phyloP scores from a whole-genome alignment of 2,329 filamentous ascomycete species.

The Talaromyces sp. region DNA sequence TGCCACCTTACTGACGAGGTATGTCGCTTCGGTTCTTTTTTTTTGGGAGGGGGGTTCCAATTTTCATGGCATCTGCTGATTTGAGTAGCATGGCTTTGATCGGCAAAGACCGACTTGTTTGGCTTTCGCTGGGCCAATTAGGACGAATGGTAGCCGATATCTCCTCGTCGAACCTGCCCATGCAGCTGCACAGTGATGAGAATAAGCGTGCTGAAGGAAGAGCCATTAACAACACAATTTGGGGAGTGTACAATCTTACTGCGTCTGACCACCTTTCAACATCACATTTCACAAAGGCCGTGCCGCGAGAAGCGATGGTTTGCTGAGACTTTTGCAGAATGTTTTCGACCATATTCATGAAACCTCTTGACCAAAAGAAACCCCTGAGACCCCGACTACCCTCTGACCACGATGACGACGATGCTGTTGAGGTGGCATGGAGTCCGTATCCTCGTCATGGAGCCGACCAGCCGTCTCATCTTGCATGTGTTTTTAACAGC shows the following conservation, averaged over 20 bases:
- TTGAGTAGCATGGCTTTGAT: conserved; percentile 30
- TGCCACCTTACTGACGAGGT: conserved; percentile 31
- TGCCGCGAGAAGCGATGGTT: conserved; percentile 1
- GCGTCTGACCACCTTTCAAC: conserved; percentile 17
- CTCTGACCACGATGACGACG: conserved; percentile 12
- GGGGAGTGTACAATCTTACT: conserved; percentile 20
- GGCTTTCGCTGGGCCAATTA: conserved; percentile 29
- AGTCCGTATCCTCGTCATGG: conserved; percentile 16
- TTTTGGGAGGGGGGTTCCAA: too few relatives aligned
- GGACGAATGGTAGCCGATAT: conserved; percentile 27
- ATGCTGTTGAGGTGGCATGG: conserved; percentile 6
- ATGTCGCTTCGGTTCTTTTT: conserved; percentile 13
- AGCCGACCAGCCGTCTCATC: conserved; percentile 14
- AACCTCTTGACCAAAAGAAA: conserved; percentile 14
- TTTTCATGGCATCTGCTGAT: background rate
- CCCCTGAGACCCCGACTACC: conserved; percentile 16
- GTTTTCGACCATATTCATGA: conserved; percentile 19
- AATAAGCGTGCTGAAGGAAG: conserved; percentile 20
- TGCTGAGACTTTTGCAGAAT: conserved; percentile 18
- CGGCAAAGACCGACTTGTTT: conserved; percentile 31
- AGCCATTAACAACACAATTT: conserved; percentile 17
- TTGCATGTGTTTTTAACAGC: conserved; percentile 15
- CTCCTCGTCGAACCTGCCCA: conserved; percentile 18
- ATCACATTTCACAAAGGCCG: background rate
- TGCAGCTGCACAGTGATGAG: conserved; percentile 20